These are phyloP conservation scores for Geotrichum klebahnii DNA, from an alignment of 1,139 yeast genomes.

Conservation along the genomic window DNA sequence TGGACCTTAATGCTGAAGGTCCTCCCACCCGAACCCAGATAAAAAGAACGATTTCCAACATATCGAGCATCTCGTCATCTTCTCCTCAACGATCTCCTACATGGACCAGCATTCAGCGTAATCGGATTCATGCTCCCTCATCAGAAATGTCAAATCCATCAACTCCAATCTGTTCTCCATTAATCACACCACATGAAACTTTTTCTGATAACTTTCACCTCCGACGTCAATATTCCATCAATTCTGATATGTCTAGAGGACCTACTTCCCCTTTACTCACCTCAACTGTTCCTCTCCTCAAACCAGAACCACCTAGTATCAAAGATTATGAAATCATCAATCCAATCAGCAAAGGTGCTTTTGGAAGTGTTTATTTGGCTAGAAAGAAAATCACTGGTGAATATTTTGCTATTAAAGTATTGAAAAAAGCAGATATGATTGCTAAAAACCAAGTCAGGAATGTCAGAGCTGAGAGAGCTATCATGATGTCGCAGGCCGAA, in stretches of 20 bases:
- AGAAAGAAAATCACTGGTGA: slow-evolving; percentile 83
- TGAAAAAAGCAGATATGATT: slow-evolving; percentile 90
- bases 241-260: slow-evolving; percentile 24
- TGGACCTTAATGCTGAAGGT: slow-evolving; percentile 27
- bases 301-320: slow-evolving; percentile 58
- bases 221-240: slow-evolving; percentile 30
- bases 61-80: slow-evolving; percentile 11
- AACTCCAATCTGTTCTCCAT: slow-evolving; percentile 33
- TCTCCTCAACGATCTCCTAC: slow-evolving; percentile 5
- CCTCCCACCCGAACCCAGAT: not conserved
- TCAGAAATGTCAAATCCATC: slow-evolving; percentile 26
- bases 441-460: slow-evolving; percentile 94
- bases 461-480: slow-evolving; percentile 91
- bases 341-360: slow-evolving; percentile 95
- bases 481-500: slow-evolving; percentile 93
- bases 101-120: slow-evolving; percentile 17
- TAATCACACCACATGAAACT: slow-evolving; percentile 30
- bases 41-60: slow-evolving; percentile 17
- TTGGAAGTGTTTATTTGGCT: slow-evolving; percentile 89
- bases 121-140: slow-evolving; percentile 5
- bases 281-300: slow-evolving; percentile 48
- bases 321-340: slow-evolving; percentile 84
- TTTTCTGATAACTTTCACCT: slow-evolving; percentile 21
- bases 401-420: slow-evolving; percentile 90
- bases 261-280: slow-evolving; percentile 79